A percentile compares a stretch with the other conserved stretches of the same genome.
These are phyloP conservation scores for Leishmania aethiopica DNA, from an alignment of 208 protist genomes.

Conservation along the genomic window DNA sequence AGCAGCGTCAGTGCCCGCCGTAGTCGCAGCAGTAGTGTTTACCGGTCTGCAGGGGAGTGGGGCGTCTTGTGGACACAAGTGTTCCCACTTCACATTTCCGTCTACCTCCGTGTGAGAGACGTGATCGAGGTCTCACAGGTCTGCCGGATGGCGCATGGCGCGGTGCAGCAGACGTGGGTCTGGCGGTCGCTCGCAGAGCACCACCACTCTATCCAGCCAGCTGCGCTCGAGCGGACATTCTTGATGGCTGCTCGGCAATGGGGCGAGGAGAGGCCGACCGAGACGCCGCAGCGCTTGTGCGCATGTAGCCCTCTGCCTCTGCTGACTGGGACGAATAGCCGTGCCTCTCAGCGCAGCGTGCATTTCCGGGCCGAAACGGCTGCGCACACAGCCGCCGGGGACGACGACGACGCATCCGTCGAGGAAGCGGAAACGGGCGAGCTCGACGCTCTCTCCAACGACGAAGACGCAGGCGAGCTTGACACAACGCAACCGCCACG, in stretches of 20 bases:
- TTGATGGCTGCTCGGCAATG: constrained; percentile 10
- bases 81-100: constrained; percentile 31
- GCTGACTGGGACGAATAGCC: not conserved
- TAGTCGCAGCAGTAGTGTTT: not conserved
- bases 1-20: not conserved
- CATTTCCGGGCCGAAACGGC: not conserved
- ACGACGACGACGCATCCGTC: not conserved
- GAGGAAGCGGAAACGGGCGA: not conserved
- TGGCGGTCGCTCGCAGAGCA: constrained; percentile 34
- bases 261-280: not conserved
- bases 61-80: constrained; percentile 36
- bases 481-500: not conserved
- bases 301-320: not conserved
- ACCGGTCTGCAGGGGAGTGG: constrained; percentile 1
- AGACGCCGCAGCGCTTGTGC: not conserved
- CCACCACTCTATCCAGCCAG: constrained; percentile 21
- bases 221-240: constrained; percentile 19
- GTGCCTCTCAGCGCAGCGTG: not conserved
- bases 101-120: constrained; percentile 35
- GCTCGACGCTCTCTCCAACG: not conserved
- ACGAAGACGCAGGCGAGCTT: not conserved
- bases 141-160: constrained; percentile 11
- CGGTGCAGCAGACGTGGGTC: constrained; percentile 32
- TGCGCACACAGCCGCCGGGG: not conserved
- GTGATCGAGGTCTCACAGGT: constrained; percentile 25